Evolutionary conservation across 208 protist genomes (phyloP).

Genomic region (Crithidia sp.): DNA sequence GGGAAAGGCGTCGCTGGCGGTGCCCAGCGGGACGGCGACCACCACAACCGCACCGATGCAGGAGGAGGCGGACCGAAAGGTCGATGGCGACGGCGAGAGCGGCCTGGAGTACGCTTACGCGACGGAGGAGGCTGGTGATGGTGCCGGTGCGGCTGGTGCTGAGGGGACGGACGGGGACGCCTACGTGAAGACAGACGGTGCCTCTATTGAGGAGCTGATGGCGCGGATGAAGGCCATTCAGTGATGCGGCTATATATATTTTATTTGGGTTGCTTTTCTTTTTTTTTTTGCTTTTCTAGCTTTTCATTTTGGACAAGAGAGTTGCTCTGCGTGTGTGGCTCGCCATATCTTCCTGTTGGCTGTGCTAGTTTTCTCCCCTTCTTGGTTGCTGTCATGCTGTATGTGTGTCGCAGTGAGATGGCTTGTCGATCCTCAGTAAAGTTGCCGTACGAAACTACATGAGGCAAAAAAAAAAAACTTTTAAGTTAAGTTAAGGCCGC

Average conservation of each 20-base stretch:
- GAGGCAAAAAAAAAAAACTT: conserved; percentile 1
- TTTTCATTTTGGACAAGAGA: too few species aligned
- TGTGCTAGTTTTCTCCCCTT: too few species aligned
- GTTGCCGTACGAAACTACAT: too few species aligned
- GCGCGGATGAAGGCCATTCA: conserved; percentile 70
- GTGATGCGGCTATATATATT: conserved; percentile 2
- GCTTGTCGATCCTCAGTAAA: too few species aligned
- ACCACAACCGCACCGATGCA: not conserved
- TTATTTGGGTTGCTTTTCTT: not conserved
- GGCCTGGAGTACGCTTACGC: conserved; percentile 56
- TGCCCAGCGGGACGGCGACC: conserved; percentile 4
- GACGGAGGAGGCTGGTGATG: conserved; percentile 1
- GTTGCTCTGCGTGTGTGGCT: too few species aligned
- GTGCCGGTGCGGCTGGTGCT: not conserved
- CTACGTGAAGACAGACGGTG: conserved; percentile 27
- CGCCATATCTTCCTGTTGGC: too few species aligned
- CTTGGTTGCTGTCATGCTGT: too few species aligned
- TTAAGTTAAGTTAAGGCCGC: not conserved
- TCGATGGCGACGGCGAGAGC: conserved; percentile 2
- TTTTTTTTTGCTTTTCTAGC: not conserved
- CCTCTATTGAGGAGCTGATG: conserved; percentile 70
- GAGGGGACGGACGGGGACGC: conserved; percentile 15
- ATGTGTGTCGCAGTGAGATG: too few species aligned
- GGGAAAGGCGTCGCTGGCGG: conserved; percentile 37
- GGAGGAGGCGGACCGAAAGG: not conserved